Percentiles rank a stretch among this genome's conserved stretches.
Evolutionary conservation across 768 basidiomycete species (phyloP).

Genomic region (Cyclocybe aegerita): DNA sequence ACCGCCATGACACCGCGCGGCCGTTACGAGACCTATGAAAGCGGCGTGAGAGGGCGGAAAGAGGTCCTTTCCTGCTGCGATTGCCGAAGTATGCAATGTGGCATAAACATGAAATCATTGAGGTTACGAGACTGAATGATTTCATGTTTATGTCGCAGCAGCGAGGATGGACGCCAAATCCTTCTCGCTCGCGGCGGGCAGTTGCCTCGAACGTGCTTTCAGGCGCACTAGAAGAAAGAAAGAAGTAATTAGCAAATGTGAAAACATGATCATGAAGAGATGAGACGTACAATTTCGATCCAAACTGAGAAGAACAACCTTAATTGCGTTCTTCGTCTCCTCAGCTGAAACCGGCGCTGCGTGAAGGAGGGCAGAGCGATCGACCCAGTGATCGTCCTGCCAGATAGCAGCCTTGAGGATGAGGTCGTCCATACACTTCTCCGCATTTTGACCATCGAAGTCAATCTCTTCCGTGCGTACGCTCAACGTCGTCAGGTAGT

Average conservation of each 20-base stretch:
- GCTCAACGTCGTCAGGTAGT: constrained; percentile 81
- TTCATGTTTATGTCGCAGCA: constrained; percentile 20
- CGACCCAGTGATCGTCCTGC: constrained; percentile 92
- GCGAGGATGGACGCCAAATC: constrained; percentile 74
- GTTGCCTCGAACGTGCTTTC: constrained; percentile 84
- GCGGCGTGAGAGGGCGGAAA: neutral
- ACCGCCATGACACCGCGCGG: too few relatives aligned
- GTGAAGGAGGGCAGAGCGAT: constrained; percentile 75
- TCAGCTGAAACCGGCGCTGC: constrained; percentile 28
- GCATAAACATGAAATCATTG: neutral
- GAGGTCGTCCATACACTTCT: constrained; percentile 91
- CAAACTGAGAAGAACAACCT: constrained; percentile 86
- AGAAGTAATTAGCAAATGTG: constrained; percentile 12
- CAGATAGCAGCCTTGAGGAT: constrained; percentile 91
- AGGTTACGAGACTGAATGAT: neutral
- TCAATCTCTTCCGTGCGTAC: constrained; percentile 86
- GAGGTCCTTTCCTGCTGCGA: neutral
- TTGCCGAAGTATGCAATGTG: too few relatives aligned
- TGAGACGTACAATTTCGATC: constrained; percentile 82
- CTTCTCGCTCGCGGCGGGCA: constrained; percentile 83
- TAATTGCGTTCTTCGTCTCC: constrained; percentile 52
- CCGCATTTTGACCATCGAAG: constrained; percentile 47
- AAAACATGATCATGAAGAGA: constrained; percentile 3
- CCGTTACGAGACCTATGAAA: too few relatives aligned
- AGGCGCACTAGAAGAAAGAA: constrained; percentile 64